A percentile compares a stretch with the other conserved stretches of the same genome.
Evolutionary conservation across 768 basidiomycete genomes (phyloP).

Genomic region (Rhodotorula diobovata): DNA sequence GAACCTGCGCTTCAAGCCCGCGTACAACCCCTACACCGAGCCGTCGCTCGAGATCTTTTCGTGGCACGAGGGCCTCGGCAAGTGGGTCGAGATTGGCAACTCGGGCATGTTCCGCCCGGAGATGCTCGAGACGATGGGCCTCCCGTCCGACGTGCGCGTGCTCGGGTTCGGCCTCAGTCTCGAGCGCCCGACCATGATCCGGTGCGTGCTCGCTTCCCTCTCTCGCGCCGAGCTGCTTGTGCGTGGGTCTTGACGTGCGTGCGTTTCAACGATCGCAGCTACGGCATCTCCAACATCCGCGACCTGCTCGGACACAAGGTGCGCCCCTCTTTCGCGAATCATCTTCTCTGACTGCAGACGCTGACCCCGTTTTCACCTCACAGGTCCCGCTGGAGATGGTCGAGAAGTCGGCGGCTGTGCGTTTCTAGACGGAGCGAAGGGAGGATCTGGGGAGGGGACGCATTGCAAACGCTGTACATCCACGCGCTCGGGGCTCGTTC

Average conservation of each 20-base stretch:
- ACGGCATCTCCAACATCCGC: conserved; percentile 94
- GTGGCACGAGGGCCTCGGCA: conserved; percentile 86
- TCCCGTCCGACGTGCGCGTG: conserved; percentile 91
- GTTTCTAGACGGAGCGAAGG: conserved; percentile 38
- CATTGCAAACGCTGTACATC: not conserved
- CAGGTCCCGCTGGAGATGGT: conserved; percentile 42
- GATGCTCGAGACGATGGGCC: conserved; percentile 98
- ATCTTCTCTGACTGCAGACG: too few relatives aligned
- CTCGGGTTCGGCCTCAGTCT: conserved; percentile 94
- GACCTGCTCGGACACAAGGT: conserved; percentile 94
- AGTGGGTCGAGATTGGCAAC: conserved; percentile 98
- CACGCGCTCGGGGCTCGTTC: too few relatives aligned
- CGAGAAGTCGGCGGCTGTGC: conserved; percentile 40
- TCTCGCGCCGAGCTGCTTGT: too few relatives aligned
- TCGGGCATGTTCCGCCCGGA: conserved; percentile 97
- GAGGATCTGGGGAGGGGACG: too few relatives aligned
- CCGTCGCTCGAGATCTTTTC: conserved; percentile 97
- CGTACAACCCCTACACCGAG: conserved; percentile 98
- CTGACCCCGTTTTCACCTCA: not conserved
- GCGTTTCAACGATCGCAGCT: conserved; percentile 53
- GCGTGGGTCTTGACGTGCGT: not conserved
- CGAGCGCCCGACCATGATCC: conserved; percentile 97
- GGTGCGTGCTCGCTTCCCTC: conserved; percentile 54
- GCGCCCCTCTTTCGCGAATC: conserved; percentile 49
- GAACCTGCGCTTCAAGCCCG: conserved; percentile 93